phyloP scores from a whole-genome alignment of 1,284 basidiomycete genomes.

The Termitomyces sp. region DNA sequence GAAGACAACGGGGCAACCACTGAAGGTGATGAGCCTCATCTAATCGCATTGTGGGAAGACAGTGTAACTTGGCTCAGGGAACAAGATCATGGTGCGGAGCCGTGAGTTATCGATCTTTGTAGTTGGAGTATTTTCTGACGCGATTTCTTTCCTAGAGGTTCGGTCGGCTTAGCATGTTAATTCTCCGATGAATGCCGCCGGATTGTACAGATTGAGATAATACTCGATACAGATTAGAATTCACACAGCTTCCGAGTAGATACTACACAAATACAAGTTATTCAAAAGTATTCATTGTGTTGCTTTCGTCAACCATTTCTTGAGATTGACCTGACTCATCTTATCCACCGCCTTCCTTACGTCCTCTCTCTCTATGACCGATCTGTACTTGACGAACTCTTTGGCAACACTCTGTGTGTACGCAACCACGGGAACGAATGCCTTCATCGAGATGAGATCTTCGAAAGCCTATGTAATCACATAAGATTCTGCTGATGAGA shows the following conservation, averaged over 20 bases:
- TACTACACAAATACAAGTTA: not conserved
- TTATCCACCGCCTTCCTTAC: slow-evolving; percentile 63
- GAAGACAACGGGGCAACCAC: not conserved
- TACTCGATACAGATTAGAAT: slow-evolving; percentile 1
- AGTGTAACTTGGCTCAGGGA: not conserved
- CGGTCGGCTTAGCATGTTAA: slow-evolving; percentile 8
- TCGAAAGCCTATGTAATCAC: slow-evolving; percentile 58
- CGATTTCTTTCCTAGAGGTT: not conserved
- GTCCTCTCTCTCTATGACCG: slow-evolving; percentile 48
- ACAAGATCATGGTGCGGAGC: not conserved
- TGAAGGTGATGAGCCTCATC: not conserved
- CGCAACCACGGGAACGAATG: slow-evolving; percentile 48
- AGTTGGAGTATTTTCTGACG: not conserved
- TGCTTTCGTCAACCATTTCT: slow-evolving; percentile 67
- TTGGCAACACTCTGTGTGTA: slow-evolving; percentile 43
- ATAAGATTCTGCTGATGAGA: not conserved
- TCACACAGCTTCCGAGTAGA: not conserved
- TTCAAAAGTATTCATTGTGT: slow-evolving; percentile 23
- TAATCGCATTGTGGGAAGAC: slow-evolving; percentile 10
- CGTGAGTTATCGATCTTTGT: not conserved
- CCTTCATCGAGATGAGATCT: slow-evolving; percentile 43
- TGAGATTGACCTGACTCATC: slow-evolving; percentile 63
- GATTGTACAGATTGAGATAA: not conserved
- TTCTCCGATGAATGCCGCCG: not conserved
- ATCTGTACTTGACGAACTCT: slow-evolving; percentile 67